Conservation (phyloP, 768 basidiomycete species). For the Galerina sulciceps region DNA sequence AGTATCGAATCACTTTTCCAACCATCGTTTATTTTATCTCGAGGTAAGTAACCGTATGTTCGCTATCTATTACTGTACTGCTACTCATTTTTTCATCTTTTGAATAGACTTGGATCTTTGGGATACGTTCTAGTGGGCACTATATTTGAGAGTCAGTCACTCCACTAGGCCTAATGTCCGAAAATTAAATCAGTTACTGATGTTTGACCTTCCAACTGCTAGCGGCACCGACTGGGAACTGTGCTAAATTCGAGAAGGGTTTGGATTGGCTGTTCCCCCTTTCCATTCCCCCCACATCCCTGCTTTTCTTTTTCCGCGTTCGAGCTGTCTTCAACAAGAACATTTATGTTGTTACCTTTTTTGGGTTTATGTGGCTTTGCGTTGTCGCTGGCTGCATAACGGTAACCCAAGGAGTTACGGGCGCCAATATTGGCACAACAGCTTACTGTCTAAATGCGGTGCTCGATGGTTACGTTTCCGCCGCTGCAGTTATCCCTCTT, state of each 20-base stretch:
- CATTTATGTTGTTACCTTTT: slow-evolving; percentile 22
- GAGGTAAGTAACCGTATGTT: too few relatives aligned
- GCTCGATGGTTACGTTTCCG: slow-evolving; percentile 9
- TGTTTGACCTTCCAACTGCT: neutral
- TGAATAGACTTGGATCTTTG: slow-evolving; percentile 12
- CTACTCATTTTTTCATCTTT: neutral
- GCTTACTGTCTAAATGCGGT: slow-evolving; percentile 25
- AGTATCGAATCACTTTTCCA: slow-evolving; percentile 19
- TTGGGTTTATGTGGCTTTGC: slow-evolving; percentile 33
- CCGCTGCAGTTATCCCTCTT: slow-evolving; percentile 23
- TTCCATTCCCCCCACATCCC: slow-evolving; percentile 21
- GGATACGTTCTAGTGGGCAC: slow-evolving; percentile 14
- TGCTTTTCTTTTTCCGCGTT: slow-evolving; percentile 34
- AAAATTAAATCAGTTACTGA: too few relatives aligned
- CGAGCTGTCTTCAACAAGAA: slow-evolving; percentile 27
- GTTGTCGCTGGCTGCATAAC: slow-evolving; percentile 29
- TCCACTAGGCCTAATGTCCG: too few relatives aligned
- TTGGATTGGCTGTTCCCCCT: slow-evolving; percentile 23
- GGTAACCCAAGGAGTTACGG: slow-evolving; percentile 25
- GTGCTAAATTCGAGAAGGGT: slow-evolving; percentile 9
- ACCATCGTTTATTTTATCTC: slow-evolving; percentile 27
- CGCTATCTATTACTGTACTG: neutral
- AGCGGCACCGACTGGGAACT: slow-evolving; percentile 18
- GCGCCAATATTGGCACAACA: slow-evolving; percentile 23
- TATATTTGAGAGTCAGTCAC: slow-evolving; percentile 17